These are phyloP conservation scores for Suillus subalutaceus DNA, from an alignment of 768 basidiomycete genomes.

Conservation along the genomic window DNA sequence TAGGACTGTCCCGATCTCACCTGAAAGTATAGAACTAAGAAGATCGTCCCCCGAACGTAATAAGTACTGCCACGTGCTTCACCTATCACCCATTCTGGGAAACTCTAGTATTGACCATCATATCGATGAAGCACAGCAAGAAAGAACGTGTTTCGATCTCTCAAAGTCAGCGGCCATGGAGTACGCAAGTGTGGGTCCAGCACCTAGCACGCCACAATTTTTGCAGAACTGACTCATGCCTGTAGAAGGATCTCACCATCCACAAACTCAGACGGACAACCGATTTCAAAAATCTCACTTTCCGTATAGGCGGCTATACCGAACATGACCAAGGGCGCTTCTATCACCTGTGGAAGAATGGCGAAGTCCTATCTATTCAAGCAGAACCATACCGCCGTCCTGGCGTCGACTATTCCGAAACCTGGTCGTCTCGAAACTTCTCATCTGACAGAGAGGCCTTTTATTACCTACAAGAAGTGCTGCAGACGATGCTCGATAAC, in stretches of 20 bases:
- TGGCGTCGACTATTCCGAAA: not conserved
- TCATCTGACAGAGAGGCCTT: constrained; percentile 26
- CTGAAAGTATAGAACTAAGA: not conserved
- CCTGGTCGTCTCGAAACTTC: not conserved
- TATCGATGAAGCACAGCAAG: constrained; percentile 3
- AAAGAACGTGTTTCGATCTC: constrained; percentile 6
- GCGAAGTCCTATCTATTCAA: constrained; percentile 31
- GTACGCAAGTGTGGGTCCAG: constrained; percentile 33
- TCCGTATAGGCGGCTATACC: constrained; percentile 18
- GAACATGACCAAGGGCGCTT: constrained; percentile 20
- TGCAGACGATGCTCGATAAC: constrained; percentile 37
- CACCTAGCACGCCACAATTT: not conserved
- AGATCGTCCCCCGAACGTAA: not conserved
- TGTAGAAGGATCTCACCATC: constrained; percentile 24
- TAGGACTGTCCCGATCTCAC: not conserved
- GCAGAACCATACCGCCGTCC: constrained; percentile 33
- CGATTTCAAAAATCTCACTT: constrained; percentile 27
- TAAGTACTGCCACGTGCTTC: constrained; percentile 2
- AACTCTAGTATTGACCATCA: not conserved
- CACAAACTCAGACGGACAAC: constrained; percentile 26
- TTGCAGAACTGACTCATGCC: not conserved
- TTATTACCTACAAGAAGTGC: constrained; percentile 29
- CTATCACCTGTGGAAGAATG: constrained; percentile 34
- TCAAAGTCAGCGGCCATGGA: constrained; percentile 24
- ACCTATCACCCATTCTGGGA: not conserved